These are phyloP conservation scores for Excoecaria agallocha DNA, from an alignment of 345 rosid species.

Conservation along the genomic window DNA sequence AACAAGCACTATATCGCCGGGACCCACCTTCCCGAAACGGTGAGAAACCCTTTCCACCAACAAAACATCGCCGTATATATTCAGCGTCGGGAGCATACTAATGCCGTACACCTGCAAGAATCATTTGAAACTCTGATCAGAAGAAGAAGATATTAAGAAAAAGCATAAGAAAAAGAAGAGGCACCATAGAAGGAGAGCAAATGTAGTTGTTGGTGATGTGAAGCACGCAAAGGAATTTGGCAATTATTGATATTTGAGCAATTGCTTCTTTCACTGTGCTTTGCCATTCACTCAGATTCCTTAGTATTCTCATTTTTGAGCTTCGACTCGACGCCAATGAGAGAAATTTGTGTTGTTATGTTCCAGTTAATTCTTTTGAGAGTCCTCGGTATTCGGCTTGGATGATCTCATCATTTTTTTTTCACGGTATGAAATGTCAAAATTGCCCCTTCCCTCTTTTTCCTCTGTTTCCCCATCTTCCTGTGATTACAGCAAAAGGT, in stretches of 20 bases:
- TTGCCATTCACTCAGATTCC: constrained; percentile 11
- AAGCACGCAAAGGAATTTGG: constrained; percentile 43
- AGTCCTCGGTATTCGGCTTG: too few species aligned
- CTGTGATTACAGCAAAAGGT: too few species aligned
- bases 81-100: constrained; percentile 83
- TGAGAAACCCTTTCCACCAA: constrained; percentile 64
- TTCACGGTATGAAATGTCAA: too few species aligned
- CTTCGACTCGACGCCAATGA: too few species aligned
- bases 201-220: constrained; percentile 50
- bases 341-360: too few species aligned
- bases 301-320: too few species aligned
- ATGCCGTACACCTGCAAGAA: constrained; percentile 63
- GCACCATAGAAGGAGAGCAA: constrained; percentile 41
- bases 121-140: background rate
- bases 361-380: too few species aligned
- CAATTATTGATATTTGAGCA: constrained; percentile 16
- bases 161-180: background rate
- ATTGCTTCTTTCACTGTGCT: constrained; percentile 26
- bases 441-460: too few species aligned
- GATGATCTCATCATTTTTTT: too few species aligned
- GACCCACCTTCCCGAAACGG: constrained; percentile 51
- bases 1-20: constrained; percentile 74
- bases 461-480: too few species aligned
- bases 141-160: background rate
- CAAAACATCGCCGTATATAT: constrained; percentile 63